Evolutionary conservation across 345 rosid genomes (phyloP), one percentile per base, ranked within the genome.

Genomic region (Eucalyptus decipiens): DNA sequence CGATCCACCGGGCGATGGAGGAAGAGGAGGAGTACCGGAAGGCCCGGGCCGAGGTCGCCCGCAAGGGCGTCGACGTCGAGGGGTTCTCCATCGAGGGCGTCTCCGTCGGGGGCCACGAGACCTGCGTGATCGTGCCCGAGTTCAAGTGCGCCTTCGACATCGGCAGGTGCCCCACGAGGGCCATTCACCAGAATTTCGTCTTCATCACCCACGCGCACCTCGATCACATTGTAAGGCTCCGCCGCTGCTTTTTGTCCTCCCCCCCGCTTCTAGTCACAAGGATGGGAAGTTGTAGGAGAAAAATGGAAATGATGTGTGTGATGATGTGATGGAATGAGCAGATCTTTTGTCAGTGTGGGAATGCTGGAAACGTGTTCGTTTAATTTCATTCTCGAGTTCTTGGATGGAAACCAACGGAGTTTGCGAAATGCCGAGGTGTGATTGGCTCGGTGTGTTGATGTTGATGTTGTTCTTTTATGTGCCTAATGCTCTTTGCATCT

Each of bases 191-290:
- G 96, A 97, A 97, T 87, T 97, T 96, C 86, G 95, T 97, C 50
- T 97, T 97, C 89, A 96, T 97, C 88, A 96, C 99, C 69, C 99
- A 97, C 90, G 99, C 94, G 65, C 99, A 97, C 90, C 99, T 97
- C 85, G 99, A 97, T 90, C 99, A 97, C 91, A 97, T 97, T 87
- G 99, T 97, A 88, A 92, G 94, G 80, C 51, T 45, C 51, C 89
- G 12, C 45, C 67, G 7, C 58, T 52, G 19, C 18, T 56, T 23
- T 10, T 56, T 34, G n/a, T 86, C 32, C 3, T 3, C 14, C 17
- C 16, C 32, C 32, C 1, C 10, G 43, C 43, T 42, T 72, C 81
- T 76, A 30, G 26, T 37, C 12, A 21, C 28, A 11, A 40, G 47
- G 83, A 37, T 11, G 12, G 45, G 16, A 1, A 76, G 83, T 23